Evolutionary conservation across 495 filamentous ascomycete genomes (phyloP), one percentile per base, ranked within the genome.

Genomic region (Copromyces sp.): DNA sequence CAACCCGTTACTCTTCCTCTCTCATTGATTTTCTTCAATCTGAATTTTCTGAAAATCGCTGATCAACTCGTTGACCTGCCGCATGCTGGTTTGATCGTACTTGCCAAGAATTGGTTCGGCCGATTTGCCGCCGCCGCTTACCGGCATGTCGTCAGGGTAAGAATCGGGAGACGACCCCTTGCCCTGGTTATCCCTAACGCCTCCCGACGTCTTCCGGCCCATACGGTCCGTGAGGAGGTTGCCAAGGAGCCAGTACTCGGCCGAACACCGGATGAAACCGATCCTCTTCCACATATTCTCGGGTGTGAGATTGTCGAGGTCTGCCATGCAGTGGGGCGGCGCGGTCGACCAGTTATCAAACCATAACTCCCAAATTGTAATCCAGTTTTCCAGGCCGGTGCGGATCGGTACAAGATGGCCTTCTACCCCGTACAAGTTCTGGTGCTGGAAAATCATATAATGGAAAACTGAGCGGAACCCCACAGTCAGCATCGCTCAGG

Each of bases 21-120:
- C 35, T 71, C 70, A 47, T 6, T 59, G 44, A 47, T 61, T 47
- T 35, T 73, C 76, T 11, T 73, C 76, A 39, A 80, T 44, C 16
- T 74, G 72, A 68, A 80, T 74, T 20, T 70, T 74, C 37, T 77
- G 73, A 24, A 78, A 80, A 32, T 72, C 77, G 61, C 73, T 70
- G n/a, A 80, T 80, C 14, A 80, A 69, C 37, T 80, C 78, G 61
- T 80, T 80, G 72, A 80, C 77, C 69, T 80, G 78, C 17, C 78
- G 77, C 78, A 80, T 80, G 72, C 78, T 80, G 20, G 78, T 80
- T 39, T 80, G 78, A 71, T 80, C 78, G 70, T 80, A 80, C 70
- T 80, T 80, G 61, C 74, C 71, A 9, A 80, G 73, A 37, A 80
- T 78, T 1, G 78, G 78, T 16, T 78, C 75, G 32, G 68, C 47